These are phyloP conservation scores for Malassezia obtusa DNA, from an alignment of 1,284 basidiomycete species.

Conservation along the genomic window DNA sequence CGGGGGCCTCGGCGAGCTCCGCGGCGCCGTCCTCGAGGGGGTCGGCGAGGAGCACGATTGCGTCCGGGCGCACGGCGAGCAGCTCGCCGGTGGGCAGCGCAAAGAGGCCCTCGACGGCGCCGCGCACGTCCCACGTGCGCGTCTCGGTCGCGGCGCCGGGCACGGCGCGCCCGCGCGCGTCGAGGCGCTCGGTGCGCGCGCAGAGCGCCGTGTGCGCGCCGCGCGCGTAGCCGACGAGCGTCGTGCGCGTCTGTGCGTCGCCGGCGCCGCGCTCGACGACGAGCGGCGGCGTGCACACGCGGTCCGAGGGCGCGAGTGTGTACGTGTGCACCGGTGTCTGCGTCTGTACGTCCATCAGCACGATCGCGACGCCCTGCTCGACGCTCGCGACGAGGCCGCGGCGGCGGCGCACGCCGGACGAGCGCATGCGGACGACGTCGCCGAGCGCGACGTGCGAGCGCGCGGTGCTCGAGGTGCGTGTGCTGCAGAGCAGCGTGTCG, in stretches of 20 bases:
- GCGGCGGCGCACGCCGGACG: constrained; percentile 1
- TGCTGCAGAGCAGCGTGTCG: not conserved
- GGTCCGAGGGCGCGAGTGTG: constrained; percentile 15
- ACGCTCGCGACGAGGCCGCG: constrained; percentile 11
- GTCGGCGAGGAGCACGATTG: constrained; percentile 7
- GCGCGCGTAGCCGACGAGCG: constrained; percentile 3
- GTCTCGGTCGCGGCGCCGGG: not conserved
- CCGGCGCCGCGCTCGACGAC: constrained; percentile 11
- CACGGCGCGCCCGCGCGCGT: constrained; percentile 1
- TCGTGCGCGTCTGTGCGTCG: constrained; percentile 3
- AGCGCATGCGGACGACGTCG: constrained; percentile 15
- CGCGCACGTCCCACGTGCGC: not conserved
- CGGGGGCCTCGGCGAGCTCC: not conserved
- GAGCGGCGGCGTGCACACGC: constrained; percentile 11
- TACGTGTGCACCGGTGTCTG: constrained; percentile 17
- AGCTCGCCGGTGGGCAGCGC: not conserved
- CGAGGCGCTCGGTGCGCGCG: constrained; percentile 6
- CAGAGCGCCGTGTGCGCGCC: not conserved
- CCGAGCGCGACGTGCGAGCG: constrained; percentile 14
- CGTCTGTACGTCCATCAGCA: constrained; percentile 15
- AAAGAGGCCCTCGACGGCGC: constrained; percentile 2
- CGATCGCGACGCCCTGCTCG: constrained; percentile 14
- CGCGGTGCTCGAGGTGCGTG: not conserved
- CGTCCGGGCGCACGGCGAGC: constrained; percentile 4
- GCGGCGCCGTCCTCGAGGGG: not conserved